These are phyloP conservation scores for Ophiosphaerella narmari DNA, from an alignment of 2,329 filamentous ascomycete species.

Conservation along the genomic window DNA sequence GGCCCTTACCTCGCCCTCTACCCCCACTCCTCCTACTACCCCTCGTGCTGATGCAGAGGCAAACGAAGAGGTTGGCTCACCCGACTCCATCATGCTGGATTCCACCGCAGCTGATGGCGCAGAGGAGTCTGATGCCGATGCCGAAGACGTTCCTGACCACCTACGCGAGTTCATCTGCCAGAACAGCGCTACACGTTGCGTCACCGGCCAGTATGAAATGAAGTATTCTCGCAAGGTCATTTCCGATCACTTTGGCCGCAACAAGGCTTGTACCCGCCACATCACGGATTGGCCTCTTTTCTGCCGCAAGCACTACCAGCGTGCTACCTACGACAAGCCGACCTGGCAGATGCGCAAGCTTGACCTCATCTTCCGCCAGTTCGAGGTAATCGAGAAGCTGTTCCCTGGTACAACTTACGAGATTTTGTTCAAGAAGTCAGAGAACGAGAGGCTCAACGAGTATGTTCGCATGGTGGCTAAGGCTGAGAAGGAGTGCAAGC, in stretches of 20 bases:
- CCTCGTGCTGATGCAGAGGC: no score
- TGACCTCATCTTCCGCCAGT: constrained; percentile 38
- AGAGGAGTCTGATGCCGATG: constrained; percentile 6
- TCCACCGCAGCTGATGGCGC: not conserved
- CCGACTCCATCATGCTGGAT: not conserved
- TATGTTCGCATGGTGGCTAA: constrained; percentile 30
- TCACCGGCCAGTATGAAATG: constrained; percentile 40
- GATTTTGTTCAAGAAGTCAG: constrained; percentile 42
- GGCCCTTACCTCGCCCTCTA: no score
- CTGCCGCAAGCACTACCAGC: constrained; percentile 49
- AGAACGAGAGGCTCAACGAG: constrained; percentile 38
- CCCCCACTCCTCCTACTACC: no score
- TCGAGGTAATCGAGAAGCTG: constrained; percentile 36
- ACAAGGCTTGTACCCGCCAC: constrained; percentile 43
- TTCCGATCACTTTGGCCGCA: constrained; percentile 47
- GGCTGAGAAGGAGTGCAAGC: no score
- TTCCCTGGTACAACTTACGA: constrained; percentile 39
- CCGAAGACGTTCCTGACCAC: constrained; percentile 8
- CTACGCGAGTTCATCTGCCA: constrained; percentile 39
- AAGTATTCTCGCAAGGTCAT: constrained; percentile 45
- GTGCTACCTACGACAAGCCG: constrained; percentile 44
- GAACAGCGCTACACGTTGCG: constrained; percentile 36
- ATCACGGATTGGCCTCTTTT: constrained; percentile 42
- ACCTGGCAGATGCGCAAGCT: constrained; percentile 43
- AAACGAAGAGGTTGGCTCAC: not conserved